Evolutionary conservation across 2,329 filamentous ascomycete genomes (phyloP), one percentile per base, ranked within the genome.

Genomic region (Zymoseptoria crescenta): DNA sequence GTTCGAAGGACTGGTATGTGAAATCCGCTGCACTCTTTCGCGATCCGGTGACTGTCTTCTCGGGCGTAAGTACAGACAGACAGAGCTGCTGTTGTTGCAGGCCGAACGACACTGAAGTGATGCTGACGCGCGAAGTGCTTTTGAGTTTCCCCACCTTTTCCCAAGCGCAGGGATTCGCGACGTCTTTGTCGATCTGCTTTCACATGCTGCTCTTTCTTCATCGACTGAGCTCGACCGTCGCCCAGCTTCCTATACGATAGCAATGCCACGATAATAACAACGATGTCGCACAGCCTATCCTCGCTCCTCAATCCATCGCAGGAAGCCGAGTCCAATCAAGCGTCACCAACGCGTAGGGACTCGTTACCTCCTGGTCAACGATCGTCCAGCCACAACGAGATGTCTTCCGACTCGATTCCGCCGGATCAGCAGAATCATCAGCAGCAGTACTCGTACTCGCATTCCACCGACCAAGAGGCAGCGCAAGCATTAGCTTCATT

Each of bases 241-340:
- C 35, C 35, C 13, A 45, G 5, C 35, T 5, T 45, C 6, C 35
- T 45, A 45, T 16, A 16, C 35, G 35, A 45, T 21, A 35, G 59
- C 55, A 30, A 66, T 65, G 64, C 63, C 49, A 58, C 49, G 21
- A 29, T 62, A 60, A 55, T 58, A 59, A 49, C 55, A 60, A 30
- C 54, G 57, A 68, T 69, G 67, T 63, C 66, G 21, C 64, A 66
- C 62, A 63, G 62, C 49, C 62, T 69, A 49, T 73, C 73, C 24
- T 69, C 68, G 24, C 68, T 75, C 57, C 70, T 75, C 59, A 75
- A 75, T 64, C 73, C 73, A 19, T 68, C 68, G 53, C 65, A 69
- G 29, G 62, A 62, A 16, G 29, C 56, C 48, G 56, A 63, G 21
- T 52, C 51, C 24, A 48, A 52, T 28, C 60, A 54, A 48, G 45